Conservation (phyloP, 768 basidiomycete genomes). For the Russula brevipes region DNA sequence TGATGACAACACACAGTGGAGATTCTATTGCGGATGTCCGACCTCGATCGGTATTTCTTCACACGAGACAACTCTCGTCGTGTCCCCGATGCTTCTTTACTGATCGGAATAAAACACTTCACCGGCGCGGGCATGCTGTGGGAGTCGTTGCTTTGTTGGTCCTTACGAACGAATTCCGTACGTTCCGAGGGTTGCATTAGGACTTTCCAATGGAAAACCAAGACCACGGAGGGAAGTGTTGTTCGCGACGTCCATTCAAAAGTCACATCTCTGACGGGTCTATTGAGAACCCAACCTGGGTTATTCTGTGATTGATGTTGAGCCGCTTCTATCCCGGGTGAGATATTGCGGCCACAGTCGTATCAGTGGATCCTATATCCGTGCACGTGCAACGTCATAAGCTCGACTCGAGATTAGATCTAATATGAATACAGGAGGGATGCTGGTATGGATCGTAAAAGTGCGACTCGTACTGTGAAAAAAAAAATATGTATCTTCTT, state of each 20-base stretch:
- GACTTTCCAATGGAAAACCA: constrained; percentile 9
- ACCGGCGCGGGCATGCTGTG: constrained; percentile 7
- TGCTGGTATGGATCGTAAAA: constrained; percentile 7
- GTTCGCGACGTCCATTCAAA: not conserved
- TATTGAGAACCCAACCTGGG: not conserved
- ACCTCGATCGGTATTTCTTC: constrained; percentile 16
- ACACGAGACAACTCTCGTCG: constrained; percentile 7
- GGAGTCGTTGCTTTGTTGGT: constrained; percentile 5
- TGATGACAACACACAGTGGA: not conserved
- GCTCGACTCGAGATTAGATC: not conserved
- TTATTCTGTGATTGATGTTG: constrained; percentile 5
- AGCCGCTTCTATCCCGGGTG: constrained; percentile 6
- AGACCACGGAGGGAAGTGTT: constrained; percentile 3
- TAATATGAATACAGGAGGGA: constrained; percentile 12
- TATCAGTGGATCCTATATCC: constrained; percentile 6
- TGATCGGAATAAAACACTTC: constrained; percentile 7
- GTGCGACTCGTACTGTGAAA: constrained; percentile 18
- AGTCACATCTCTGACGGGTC: constrained; percentile 2
- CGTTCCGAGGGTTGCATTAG: not conserved
- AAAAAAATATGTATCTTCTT: no score
- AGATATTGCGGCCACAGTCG: not conserved
- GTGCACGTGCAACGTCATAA: constrained; percentile 1
- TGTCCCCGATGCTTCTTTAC: constrained; percentile 18
- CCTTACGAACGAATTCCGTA: constrained; percentile 4
- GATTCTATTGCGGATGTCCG: constrained; percentile 8